phyloP scores from a whole-genome alignment of 2,329 filamentous ascomycete genomes.

The Akanthomyces lecanii region DNA sequence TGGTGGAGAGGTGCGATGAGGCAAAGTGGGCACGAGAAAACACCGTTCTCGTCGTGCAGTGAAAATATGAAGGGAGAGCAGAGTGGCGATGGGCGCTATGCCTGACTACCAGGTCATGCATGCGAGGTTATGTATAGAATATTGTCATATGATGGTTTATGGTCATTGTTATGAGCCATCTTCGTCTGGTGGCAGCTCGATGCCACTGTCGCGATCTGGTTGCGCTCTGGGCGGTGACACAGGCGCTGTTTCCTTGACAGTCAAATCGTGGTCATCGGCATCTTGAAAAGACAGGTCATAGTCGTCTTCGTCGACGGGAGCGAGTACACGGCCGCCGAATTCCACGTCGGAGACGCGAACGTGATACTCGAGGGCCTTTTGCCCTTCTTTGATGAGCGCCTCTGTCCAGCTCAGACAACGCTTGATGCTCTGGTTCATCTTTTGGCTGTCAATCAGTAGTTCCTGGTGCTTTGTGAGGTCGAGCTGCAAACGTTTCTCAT shows the following conservation, averaged over 20 bases:
- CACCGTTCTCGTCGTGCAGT: neutral
- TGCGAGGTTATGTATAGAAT: neutral
- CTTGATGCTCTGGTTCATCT: slow-evolving; percentile 91
- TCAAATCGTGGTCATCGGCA: slow-evolving; percentile 24
- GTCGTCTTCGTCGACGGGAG: slow-evolving; percentile 59
- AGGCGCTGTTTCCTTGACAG: slow-evolving; percentile 22
- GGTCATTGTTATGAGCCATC: slow-evolving; percentile 3
- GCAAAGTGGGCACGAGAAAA: neutral
- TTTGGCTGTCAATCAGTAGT: slow-evolving; percentile 82
- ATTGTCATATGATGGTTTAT: neutral
- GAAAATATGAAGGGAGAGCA: neutral
- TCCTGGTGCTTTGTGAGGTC: slow-evolving; percentile 88
- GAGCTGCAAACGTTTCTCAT: slow-evolving; percentile 77
- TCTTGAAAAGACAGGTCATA: slow-evolving; percentile 23
- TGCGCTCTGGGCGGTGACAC: slow-evolving; percentile 35
- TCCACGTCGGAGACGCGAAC: slow-evolving; percentile 76
- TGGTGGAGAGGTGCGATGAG: neutral
- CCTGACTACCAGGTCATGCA: slow-evolving; percentile 8
- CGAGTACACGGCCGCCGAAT: slow-evolving; percentile 74
- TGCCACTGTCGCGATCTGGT: slow-evolving; percentile 50
- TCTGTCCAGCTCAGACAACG: slow-evolving; percentile 88
- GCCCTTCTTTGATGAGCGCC: slow-evolving; percentile 81
- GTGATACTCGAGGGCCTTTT: slow-evolving; percentile 78
- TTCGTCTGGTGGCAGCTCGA: slow-evolving; percentile 40
- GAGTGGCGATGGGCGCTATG: slow-evolving; percentile 6